Evolutionary conservation across 805 yeast species (phyloP), one percentile per base, ranked within the genome.

Genomic region (Isabelozyma pseudorhagii): DNA sequence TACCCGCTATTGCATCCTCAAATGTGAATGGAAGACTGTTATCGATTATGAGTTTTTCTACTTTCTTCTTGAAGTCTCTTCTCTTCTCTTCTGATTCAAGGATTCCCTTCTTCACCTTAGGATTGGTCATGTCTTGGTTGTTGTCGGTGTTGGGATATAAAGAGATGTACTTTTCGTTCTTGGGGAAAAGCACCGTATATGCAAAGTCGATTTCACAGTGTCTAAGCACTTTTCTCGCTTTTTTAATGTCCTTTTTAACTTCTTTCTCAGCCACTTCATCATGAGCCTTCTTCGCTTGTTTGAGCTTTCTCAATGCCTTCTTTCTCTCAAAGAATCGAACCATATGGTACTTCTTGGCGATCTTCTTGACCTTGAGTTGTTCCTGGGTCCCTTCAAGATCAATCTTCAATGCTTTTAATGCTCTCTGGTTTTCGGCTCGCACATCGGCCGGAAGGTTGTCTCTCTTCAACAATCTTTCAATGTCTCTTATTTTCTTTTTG

Each of bases 301-400:
- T 87, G 61, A 88, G 81, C 50, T 74, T 80, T 62, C 96, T 79
- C 25, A 81, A 57, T 0, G 97, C 94, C 76, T 91, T 92, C 71
- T 90, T 89, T 62, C 79, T 82, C 67, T 92, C 98, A 54, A 94
- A 89, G 63, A 94, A 94, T 56, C 93, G 80, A 45, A 94, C 90
- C 92, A 90, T 91, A 63, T 90, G 97, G 65, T 94, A 94, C 69
- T 85, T 88, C 56, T 83, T 79, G 10, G 89, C 81, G 39, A 75
- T 69, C 47, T 78, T 75, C 54, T 76, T 79, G 14, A 80, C 79
- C 55, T 72, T 75, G 44, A 72, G 69, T 29, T 68, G 68, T 38
- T 66, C 52, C 51, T 77, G 75, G 14, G 81, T 79, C 40, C 74
- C 73, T 44, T 72, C 72, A 48, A 87, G 71, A 60, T 88, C 91